Percentiles rank a stretch among this genome's conserved stretches.
Evolutionary conservation across 495 filamentous ascomycete genomes (phyloP).

Genomic region (Sphaerosporella brunnea): DNA sequence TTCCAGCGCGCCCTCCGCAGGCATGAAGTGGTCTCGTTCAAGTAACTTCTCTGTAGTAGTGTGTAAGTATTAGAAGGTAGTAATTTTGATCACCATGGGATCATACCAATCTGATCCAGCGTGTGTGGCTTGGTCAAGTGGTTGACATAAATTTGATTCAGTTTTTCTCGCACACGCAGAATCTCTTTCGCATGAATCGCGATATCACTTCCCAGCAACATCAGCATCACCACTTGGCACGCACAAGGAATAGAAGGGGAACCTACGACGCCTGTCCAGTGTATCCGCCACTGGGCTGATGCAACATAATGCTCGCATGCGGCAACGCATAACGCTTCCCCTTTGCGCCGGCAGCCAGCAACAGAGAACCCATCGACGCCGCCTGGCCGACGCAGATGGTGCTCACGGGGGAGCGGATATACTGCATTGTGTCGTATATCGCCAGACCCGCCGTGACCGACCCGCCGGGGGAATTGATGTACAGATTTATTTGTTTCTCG

Average conservation of each 20-base stretch:
- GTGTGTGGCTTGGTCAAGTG: conserved; percentile 64
- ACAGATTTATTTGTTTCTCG: conserved; percentile 82
- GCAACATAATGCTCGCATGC: conserved; percentile 87
- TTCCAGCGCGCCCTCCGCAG: conserved; percentile 69
- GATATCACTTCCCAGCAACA: conserved; percentile 43
- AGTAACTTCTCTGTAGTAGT: conserved; percentile 55
- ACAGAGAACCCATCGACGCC: conserved; percentile 80
- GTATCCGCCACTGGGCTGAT: conserved; percentile 83
- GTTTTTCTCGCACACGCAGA: conserved; percentile 58
- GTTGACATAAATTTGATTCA: conserved; percentile 75
- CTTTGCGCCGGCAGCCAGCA: conserved; percentile 70
- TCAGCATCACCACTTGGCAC: not conserved
- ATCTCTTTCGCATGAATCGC: conserved; percentile 97
- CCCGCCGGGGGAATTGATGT: conserved; percentile 93
- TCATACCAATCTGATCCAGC: conserved; percentile 31
- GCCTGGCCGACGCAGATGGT: conserved; percentile 94
- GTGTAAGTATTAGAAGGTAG: conserved; percentile 3
- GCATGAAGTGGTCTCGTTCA: conserved; percentile 91
- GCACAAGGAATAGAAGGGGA: not conserved
- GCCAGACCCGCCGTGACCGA: conserved; percentile 88
- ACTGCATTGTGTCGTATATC: conserved; percentile 98
- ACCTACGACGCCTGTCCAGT: conserved; percentile 54
- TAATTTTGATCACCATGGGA: not conserved
- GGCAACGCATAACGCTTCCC: conserved; percentile 78
- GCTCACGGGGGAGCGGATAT: conserved; percentile 77